Evolutionary conservation across 2,329 filamentous ascomycete genomes (phyloP).

Genomic region (Pseudocercospora eumusae): DNA sequence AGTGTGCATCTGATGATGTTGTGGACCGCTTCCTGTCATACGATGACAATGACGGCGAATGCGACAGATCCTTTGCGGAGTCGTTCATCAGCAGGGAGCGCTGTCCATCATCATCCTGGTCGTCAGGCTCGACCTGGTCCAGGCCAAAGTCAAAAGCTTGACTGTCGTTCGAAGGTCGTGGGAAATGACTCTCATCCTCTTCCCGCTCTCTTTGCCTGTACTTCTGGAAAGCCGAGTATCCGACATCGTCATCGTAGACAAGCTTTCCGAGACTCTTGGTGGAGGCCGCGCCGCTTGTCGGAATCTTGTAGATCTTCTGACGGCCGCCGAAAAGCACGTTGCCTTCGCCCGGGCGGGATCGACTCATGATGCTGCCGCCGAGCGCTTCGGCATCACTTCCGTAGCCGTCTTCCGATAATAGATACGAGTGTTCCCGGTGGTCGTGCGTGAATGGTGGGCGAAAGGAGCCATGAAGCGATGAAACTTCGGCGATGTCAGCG

Average conservation of each 20-base stretch:
- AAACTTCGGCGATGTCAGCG: constrained; percentile 86
- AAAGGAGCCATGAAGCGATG: constrained; percentile 69
- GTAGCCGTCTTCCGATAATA: constrained; percentile 61
- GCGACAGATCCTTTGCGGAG: constrained; percentile 43
- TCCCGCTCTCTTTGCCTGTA: constrained; percentile 62
- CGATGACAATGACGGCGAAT: constrained; percentile 60
- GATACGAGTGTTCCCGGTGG: constrained; percentile 65
- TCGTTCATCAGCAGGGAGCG: constrained; percentile 51
- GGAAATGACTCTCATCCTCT: constrained; percentile 45
- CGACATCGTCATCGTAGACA: constrained; percentile 85
- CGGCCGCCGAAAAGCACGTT: constrained; percentile 93
- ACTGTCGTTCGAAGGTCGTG: constrained; percentile 33
- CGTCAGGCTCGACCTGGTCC: constrained; percentile 39
- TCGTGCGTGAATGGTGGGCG: constrained; percentile 60
- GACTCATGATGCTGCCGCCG: constrained; percentile 72
- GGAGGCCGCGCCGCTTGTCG: constrained; percentile 48
- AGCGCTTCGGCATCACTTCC: constrained; percentile 64
- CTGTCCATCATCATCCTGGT: constrained; percentile 47
- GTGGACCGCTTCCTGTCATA: constrained; percentile 80
- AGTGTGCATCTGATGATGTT: constrained; percentile 73
- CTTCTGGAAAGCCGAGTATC: constrained; percentile 79
- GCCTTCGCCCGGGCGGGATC: constrained; percentile 79
- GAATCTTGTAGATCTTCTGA: constrained; percentile 91
- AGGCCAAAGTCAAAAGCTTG: constrained; percentile 40
- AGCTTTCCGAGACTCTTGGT: constrained; percentile 63